A percentile compares a stretch with the other conserved stretches of the same genome.
Conservation (phyloP, 768 basidiomycete genomes). For the Boletus bicolor region DNA sequence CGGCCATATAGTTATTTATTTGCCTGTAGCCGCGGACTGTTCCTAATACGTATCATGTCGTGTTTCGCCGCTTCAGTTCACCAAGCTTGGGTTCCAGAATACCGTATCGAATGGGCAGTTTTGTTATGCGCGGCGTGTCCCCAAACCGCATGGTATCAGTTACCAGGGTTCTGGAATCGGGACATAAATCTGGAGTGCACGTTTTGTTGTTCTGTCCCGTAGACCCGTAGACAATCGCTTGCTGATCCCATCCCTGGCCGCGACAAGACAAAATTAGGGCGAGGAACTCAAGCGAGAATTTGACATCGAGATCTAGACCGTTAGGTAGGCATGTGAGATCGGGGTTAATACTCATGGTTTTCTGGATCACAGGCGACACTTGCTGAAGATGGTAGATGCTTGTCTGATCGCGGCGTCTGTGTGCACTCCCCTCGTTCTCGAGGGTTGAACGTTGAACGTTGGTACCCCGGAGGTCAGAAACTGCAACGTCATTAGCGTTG, state of each 20-base stretch:
- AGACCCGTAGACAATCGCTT: constrained; percentile 19
- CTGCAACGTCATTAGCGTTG: constrained; percentile 15
- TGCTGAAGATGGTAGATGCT: not conserved
- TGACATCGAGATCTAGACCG: constrained; percentile 29
- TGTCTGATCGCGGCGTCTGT: constrained; percentile 6
- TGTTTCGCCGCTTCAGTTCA: constrained; percentile 22
- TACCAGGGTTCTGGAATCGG: constrained; percentile 26
- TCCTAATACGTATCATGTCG: constrained; percentile 23
- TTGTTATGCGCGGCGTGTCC: constrained; percentile 16
- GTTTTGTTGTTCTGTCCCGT: constrained; percentile 19
- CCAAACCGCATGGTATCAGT: constrained; percentile 26
- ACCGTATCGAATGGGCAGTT: constrained; percentile 15
- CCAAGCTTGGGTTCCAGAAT: constrained; percentile 10
- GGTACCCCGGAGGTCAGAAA: constrained; percentile 4
- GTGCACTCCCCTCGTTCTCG: constrained; percentile 15
- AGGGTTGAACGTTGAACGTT: constrained; percentile 4
- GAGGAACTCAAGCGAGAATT: constrained; percentile 26
- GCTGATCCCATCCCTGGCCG: constrained; percentile 18
- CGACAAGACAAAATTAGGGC: constrained; percentile 24
- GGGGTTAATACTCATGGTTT: constrained; percentile 7
- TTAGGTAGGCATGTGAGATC: constrained; percentile 12
- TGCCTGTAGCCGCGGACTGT: constrained; percentile 28
- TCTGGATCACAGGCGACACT: constrained; percentile 3
- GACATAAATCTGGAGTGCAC: constrained; percentile 20
- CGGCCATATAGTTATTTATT: constrained; percentile 29